Evolutionary conservation across 2,329 filamentous ascomycete species (phyloP), one percentile per base, ranked within the genome.

Genomic region (Domatiomyces globalis): DNA sequence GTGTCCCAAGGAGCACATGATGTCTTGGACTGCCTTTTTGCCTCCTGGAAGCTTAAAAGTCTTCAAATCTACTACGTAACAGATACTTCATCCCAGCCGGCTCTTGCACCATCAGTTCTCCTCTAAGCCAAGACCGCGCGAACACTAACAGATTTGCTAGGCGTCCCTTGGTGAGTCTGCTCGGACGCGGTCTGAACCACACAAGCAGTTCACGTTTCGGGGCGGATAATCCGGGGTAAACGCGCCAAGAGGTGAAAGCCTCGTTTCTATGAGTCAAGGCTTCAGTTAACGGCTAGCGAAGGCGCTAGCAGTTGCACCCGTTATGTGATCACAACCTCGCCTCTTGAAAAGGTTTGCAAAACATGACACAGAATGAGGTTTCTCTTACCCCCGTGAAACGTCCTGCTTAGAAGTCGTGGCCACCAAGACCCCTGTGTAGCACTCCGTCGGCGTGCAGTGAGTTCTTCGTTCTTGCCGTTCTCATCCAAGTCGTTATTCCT

Each of bases 381-480:
- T 60, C 56, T 49, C 54, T 60, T 60, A 60, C 58, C 58, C 58
- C 54, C 58, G 57, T 54, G 33, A 55, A 57, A 57, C 54, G 49
- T 54, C 19, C 25, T 44, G 45, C 19, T 45, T 43, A 29, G 45
- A 39, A 17, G 45, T 18, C 45, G 25, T 46, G 49, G 43, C 49
- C 27, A 51, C 44, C 43, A 51, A 29, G 33, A 46, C 39, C 15
- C 48, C 48, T 25, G 44, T 29, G n/a, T 10, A 15, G 33, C 8
- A 15, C 33, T 39, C 33, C 33, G 10, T 39, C 15, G 33, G 33
- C 12, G 10, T 39, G 33, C 33, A 39, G 33, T 39, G 33, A 39
- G 33, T 39, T 39, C 15, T 10, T 39, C 33, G 33, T 15, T 39
- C 33, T 15, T 39, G 33, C 33, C 33, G 5, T 39, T 39, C 33